These are phyloP conservation scores for Hypoxylon intermedium DNA, from an alignment of 495 filamentous ascomycete genomes.

Conservation along the genomic window DNA sequence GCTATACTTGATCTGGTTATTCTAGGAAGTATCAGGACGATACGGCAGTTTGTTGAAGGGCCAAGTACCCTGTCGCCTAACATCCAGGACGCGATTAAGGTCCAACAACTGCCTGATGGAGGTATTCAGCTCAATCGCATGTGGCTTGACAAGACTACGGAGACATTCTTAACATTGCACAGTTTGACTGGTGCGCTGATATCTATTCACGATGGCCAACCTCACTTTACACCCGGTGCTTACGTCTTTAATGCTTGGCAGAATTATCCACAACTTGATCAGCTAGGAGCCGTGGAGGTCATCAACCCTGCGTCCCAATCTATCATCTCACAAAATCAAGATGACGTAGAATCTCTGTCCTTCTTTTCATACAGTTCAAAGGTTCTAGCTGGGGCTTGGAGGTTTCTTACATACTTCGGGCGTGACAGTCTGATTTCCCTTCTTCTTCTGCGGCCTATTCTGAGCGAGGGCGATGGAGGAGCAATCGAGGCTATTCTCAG, in stretches of 20 bases:
- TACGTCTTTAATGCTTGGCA: constrained; percentile 66
- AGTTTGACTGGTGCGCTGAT: constrained; percentile 32
- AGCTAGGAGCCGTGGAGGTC: constrained; percentile 56
- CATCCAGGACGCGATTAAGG: constrained; percentile 59
- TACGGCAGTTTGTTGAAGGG: constrained; percentile 68
- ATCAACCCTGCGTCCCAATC: constrained; percentile 55
- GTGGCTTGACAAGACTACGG: constrained; percentile 70
- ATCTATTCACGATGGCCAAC: constrained; percentile 49
- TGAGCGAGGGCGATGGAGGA: constrained; percentile 62
- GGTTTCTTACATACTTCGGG: constrained; percentile 72
- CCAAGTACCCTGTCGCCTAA: constrained; percentile 56
- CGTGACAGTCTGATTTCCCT: constrained; percentile 68
- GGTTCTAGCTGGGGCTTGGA: constrained; percentile 69
- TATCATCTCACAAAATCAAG: constrained; percentile 54
- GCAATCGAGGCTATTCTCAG: constrained; percentile 67
- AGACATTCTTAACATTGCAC: constrained; percentile 56
- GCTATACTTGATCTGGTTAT: constrained; percentile 61
- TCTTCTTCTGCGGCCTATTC: constrained; percentile 63
- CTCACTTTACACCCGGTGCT: constrained; percentile 57
- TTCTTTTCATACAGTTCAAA: constrained; percentile 70
- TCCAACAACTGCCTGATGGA: constrained; percentile 45
- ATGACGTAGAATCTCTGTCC: constrained; percentile 60
- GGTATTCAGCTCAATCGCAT: constrained; percentile 56
- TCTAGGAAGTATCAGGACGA: constrained; percentile 65
- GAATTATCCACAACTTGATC: constrained; percentile 67